These are phyloP conservation scores for Curvularia eragrostidis DNA, from an alignment of 2,329 filamentous ascomycete species.

Conservation along the genomic window DNA sequence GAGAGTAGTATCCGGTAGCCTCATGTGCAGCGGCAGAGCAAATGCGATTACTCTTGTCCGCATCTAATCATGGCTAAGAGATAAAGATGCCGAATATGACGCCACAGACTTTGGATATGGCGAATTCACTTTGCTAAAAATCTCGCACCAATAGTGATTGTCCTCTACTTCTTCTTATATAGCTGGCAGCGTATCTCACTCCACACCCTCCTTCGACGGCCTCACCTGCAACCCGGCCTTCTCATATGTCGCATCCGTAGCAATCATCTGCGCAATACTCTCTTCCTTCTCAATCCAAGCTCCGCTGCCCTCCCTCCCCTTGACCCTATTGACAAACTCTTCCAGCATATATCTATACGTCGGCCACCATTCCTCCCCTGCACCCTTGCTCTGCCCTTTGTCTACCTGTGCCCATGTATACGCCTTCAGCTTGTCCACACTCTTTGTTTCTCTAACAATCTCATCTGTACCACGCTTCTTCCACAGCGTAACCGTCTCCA, in stretches of 20 bases:
- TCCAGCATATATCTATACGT: conserved; percentile 49
- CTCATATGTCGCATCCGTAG: conserved; percentile 46
- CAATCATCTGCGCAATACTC: conserved; percentile 46
- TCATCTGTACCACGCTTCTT: conserved; percentile 10
- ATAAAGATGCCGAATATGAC: no score
- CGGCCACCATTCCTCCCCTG: conserved; percentile 39
- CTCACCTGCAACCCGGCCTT: conserved; percentile 36
- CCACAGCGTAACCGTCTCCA: conserved; percentile 14
- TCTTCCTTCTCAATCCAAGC: conserved; percentile 44
- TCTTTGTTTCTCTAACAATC: conserved; percentile 16
- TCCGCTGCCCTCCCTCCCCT: conserved; percentile 34
- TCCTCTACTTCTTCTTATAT: background rate
- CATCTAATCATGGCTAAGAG: no score
- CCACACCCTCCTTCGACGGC: conserved; percentile 25
- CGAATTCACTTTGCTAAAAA: no score
- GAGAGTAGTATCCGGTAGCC: no score
- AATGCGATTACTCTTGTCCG: no score
- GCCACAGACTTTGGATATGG: no score
- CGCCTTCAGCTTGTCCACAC: conserved; percentile 23
- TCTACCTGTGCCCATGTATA: conserved; percentile 43
- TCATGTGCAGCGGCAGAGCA: background rate
- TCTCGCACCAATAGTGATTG: no score
- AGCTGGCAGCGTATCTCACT: background rate
- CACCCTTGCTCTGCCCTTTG: conserved; percentile 22
- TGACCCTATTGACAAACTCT: conserved; percentile 45